Evolutionary conservation across 176 grass and related monocot species (phyloP), one percentile per base, ranked within the genome.

Genomic region (sorghum (Sorghum bicolor)): DNA sequence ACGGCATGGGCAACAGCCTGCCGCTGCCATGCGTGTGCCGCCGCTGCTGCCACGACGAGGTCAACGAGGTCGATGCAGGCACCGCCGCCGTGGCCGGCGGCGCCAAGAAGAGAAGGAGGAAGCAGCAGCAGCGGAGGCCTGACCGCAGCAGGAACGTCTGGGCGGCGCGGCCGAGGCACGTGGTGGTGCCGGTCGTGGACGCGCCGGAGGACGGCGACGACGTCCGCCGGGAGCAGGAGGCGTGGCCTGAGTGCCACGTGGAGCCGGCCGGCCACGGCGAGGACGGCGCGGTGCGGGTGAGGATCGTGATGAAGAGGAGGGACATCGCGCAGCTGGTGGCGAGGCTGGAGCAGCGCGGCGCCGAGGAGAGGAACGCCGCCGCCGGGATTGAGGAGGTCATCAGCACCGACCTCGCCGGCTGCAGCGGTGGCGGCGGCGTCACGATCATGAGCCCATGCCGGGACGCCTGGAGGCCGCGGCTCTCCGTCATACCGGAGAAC

Each of bases 261-360:
- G 53, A 81, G 80, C 17, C 30, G 15, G 37, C 6, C 66, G 53
- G 5, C 41, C 11, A 10, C 47, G 32, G 24, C 26, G 87, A 31
- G 0, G 60, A 28, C 24, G 74, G 55, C 41, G 68, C 39, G 2
- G 19, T 83, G 19, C 86, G 64, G 61, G 43, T 94, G 79, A 90
- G 67, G 86, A 78, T 94, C 38, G 88, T 88, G 92, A 53, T 94
- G 86, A 81, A 32, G 55, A 86, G 74, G 88, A 80, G 86, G 79
- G 83, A 91, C 57, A 89, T 77, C 57, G 83, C 71, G 39, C 86
- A 80, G 83, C 65, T 94, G 40, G 61, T 94, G 68, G 72, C 83
- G 25, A 48, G 72, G 83, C 86, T 91, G 36, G 72, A 74, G 37
- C 66, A 67, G 65, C 36, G 78, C 4, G 39, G 37, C 15, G 62